Evolutionary conservation across 768 basidiomycete genomes (phyloP).

Genomic region (Austroboletus eburneus): DNA sequence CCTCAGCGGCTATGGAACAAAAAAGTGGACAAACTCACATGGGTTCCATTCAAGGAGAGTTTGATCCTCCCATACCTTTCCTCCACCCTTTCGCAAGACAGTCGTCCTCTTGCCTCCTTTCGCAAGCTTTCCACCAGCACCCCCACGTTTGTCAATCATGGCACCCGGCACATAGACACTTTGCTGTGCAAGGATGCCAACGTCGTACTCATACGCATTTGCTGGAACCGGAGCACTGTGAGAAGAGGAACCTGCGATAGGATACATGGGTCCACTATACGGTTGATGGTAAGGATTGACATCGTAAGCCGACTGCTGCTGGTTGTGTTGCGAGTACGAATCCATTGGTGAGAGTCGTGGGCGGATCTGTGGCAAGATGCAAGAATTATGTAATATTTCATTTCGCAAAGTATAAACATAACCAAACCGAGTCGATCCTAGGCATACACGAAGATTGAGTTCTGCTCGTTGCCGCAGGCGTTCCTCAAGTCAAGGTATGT

Average conservation of each 20-base stretch:
- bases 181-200: conserved; percentile 85
- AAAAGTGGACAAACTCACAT: conserved; percentile 48
- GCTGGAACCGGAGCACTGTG: conserved; percentile 79
- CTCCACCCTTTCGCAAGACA: conserved; percentile 91
- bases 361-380: too few relatives aligned
- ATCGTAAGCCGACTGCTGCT: conserved; percentile 54
- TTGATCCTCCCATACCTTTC: conserved; percentile 98
- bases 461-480: conserved; percentile 27
- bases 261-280: conserved; percentile 71
- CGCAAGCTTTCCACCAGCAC: conserved; percentile 78
- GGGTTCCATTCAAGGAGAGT: conserved; percentile 97
- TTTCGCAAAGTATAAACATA: conserved; percentile 18
- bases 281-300: conserved; percentile 81
- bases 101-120: conserved; percentile 92
- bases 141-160: conserved; percentile 83
- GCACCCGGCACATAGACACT: conserved; percentile 92
- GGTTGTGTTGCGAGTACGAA: conserved; percentile 41
- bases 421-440: conserved; percentile 21
- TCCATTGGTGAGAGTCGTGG: conserved; percentile 26
- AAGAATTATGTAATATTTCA: conserved; percentile 14
- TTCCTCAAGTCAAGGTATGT: conserved; percentile 40
- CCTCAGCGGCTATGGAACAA: conserved; percentile 1
- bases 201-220: conserved; percentile 90
- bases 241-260: conserved; percentile 60
- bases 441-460: conserved; percentile 4